These are phyloP conservation scores for Lentinula guzmanii DNA, from an alignment of 768 basidiomycete species.

Conservation along the genomic window DNA sequence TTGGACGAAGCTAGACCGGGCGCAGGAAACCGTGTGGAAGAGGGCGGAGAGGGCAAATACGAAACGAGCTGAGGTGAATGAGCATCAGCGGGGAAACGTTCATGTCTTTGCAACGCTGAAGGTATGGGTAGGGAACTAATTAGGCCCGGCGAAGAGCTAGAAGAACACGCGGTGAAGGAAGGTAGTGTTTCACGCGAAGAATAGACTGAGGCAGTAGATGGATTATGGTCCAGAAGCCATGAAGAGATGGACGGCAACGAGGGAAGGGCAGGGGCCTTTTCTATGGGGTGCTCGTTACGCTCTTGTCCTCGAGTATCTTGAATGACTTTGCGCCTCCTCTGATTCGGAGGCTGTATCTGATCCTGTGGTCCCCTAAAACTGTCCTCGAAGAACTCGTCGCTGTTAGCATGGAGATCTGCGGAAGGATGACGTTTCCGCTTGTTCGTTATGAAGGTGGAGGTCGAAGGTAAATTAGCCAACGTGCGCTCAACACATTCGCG, in stretches of 20 bases:
- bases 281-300: conserved; percentile 7
- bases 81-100: not conserved
- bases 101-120: not conserved
- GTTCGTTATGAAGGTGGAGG: not conserved
- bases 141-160: conserved; percentile 14
- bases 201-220: conserved; percentile 26
- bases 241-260: conserved; percentile 63
- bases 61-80: conserved; percentile 13
- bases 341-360: not conserved
- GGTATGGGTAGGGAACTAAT: conserved; percentile 3
- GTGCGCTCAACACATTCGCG: conserved; percentile 9
- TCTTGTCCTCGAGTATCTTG: not conserved
- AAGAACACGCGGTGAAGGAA: conserved; percentile 22
- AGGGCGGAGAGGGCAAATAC: conserved; percentile 52
- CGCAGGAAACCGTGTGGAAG: conserved; percentile 45
- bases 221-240: conserved; percentile 45
- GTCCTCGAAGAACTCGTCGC: not conserved
- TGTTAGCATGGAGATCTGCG: not conserved
- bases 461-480: not conserved
- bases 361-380: not conserved
- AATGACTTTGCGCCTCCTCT: not conserved
- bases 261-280: conserved; percentile 7
- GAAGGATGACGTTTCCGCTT: not conserved
- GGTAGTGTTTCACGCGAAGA: not conserved
- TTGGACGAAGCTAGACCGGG: conserved; percentile 19